Evolutionary conservation across 2,329 filamentous ascomycete genomes (phyloP).

Genomic region (Colletotrichum sp.): DNA sequence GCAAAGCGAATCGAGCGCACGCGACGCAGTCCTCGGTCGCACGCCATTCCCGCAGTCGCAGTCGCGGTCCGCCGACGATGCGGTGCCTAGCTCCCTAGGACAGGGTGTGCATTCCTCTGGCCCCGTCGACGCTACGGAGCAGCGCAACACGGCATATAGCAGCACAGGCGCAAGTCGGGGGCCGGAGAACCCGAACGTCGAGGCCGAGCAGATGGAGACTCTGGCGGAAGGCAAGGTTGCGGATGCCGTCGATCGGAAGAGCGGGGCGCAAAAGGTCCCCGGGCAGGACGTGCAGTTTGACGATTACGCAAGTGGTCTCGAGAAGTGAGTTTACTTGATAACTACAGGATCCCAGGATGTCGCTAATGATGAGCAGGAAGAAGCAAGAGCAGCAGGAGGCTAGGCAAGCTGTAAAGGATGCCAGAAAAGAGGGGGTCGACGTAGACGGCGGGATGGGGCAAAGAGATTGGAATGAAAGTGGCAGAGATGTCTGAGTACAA

Average conservation of each 20-base stretch:
- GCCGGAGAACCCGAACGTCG: constrained; percentile 25
- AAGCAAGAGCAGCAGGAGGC: constrained; percentile 26
- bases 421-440: constrained; percentile 20
- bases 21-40: constrained; percentile 14
- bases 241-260: constrained; percentile 27
- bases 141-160: constrained; percentile 11
- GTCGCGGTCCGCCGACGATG: constrained; percentile 1
- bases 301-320: constrained; percentile 24
- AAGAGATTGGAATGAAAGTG: background rate
- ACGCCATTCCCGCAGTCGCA: constrained; percentile 6
- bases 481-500: constrained; percentile 3
- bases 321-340: constrained; percentile 13
- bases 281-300: constrained; percentile 22
- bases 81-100: constrained; percentile 24
- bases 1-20: background rate
- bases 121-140: constrained; percentile 24
- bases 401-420: constrained; percentile 23
- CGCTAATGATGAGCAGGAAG: constrained; percentile 18
- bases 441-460: constrained; percentile 22
- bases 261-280: constrained; percentile 24
- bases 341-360: background rate
- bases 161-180: background rate
- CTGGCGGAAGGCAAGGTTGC: constrained; percentile 29
- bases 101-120: constrained; percentile 21
- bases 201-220: constrained; percentile 28